A percentile compares a stretch with the other conserved stretches of the same genome.
Evolutionary conservation across 495 filamentous ascomycete genomes (phyloP).

Genomic region (Penicillium tannophilum): DNA sequence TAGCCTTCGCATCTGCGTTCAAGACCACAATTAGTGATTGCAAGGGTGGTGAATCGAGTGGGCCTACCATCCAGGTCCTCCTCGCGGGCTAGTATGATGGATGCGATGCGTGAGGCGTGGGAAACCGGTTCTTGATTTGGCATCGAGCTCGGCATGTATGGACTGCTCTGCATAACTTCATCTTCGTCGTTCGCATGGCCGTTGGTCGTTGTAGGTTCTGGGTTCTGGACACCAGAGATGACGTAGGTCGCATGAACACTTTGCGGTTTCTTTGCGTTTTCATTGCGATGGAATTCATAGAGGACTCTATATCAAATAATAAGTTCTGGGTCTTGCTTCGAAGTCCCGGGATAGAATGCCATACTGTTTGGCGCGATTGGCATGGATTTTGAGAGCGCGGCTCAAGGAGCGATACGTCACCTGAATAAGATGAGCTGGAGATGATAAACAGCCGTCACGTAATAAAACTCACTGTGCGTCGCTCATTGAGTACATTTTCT

Average conservation of each 20-base stretch:
- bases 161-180: slow-evolving; percentile 72
- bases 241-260: slow-evolving; percentile 87
- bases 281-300: slow-evolving; percentile 78
- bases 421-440: slow-evolving; percentile 42
- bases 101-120: slow-evolving; percentile 44
- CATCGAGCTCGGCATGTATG: slow-evolving; percentile 61
- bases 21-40: slow-evolving; percentile 11
- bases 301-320: slow-evolving; percentile 66
- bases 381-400: slow-evolving; percentile 76
- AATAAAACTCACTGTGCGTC: slow-evolving; percentile 60
- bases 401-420: slow-evolving; percentile 84
- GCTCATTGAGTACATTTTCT: slow-evolving; percentile 74
- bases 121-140: slow-evolving; percentile 48
- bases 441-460: not conserved
- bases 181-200: slow-evolving; percentile 58
- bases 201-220: slow-evolving; percentile 38
- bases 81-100: slow-evolving; percentile 75
- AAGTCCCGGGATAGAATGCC: slow-evolving; percentile 5
- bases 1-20: slow-evolving; percentile 62
- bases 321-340: slow-evolving; percentile 6
- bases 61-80: slow-evolving; percentile 72
- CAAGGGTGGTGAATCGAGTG: not conserved
- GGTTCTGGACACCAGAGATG: slow-evolving; percentile 62
- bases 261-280: slow-evolving; percentile 75
- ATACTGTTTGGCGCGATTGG: slow-evolving; percentile 81